phyloP scores from a whole-genome alignment of 345 rosid genomes.

The Citrus inodora region DNA sequence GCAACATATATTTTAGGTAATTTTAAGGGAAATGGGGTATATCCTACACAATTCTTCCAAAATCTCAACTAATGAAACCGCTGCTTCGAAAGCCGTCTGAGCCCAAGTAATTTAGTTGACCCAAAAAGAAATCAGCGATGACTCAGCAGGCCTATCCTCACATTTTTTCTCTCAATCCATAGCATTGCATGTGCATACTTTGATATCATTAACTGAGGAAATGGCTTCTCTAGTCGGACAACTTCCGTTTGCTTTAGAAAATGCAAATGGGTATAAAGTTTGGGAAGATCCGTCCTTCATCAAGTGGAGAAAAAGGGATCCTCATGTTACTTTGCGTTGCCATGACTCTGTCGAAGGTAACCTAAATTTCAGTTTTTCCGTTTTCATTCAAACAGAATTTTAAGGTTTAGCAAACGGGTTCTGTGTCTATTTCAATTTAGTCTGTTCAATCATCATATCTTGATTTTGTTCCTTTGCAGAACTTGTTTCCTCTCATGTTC shows the following conservation, averaged over 20 bases:
- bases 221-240: slow-evolving; percentile 51
- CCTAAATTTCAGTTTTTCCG: background rate
- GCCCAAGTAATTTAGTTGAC: no score
- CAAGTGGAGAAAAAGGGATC: slow-evolving; percentile 85
- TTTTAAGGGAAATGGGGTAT: no score
- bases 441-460: background rate
- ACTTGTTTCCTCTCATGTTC: background rate
- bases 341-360: slow-evolving; percentile 87
- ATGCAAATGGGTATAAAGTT: slow-evolving; percentile 52
- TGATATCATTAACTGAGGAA: background rate
- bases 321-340: slow-evolving; percentile 84
- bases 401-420: background rate
- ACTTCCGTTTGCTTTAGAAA: slow-evolving; percentile 50
- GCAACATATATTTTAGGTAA: no score
- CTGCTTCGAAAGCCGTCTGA: no score
- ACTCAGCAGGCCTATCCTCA: background rate
- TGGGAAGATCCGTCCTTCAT: slow-evolving; percentile 88
- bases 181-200: background rate
- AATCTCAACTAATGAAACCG: no score
- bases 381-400: background rate
- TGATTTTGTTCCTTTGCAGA: background rate
- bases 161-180: background rate
- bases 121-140: background rate
- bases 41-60: no score
- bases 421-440: background rate